Conservation (phyloP, 2,329 filamentous ascomycete genomes). For the Colletotrichum sp. region DNA sequence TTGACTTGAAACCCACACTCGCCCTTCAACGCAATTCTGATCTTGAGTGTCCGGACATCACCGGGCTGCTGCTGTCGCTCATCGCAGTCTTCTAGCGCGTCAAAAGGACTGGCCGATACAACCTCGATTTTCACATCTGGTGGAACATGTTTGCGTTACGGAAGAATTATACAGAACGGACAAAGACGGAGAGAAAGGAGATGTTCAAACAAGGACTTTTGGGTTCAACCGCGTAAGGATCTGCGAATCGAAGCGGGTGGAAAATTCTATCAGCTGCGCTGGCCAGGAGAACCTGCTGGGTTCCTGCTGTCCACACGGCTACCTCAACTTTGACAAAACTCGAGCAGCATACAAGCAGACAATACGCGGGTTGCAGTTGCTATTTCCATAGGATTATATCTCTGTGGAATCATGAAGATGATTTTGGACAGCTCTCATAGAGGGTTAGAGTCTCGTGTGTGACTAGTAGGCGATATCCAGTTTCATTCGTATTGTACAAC, state of each 20-base stretch:
- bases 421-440: background rate
- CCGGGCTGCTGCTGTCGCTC: background rate
- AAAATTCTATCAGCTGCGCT: rapidly evolving
- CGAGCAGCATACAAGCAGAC: rapidly evolving
- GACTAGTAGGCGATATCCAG: background rate
- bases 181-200: no score
- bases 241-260: background rate
- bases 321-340: background rate
- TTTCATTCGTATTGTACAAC: background rate
- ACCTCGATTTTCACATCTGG: background rate
- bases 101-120: background rate
- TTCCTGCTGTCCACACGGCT: background rate
- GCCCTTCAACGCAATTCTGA: background rate
- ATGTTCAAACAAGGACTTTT: no score
- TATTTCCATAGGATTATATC: background rate
- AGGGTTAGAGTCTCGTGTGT: background rate
- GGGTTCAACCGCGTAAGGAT: no score
- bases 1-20: background rate
- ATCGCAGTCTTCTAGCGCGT: background rate
- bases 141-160: background rate
- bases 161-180: background rate
- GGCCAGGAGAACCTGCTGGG: background rate
- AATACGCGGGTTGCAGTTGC: rapidly evolving
- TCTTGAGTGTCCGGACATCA: rapidly evolving
- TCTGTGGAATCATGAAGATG: background rate